Percentiles rank a stretch among this genome's conserved stretches.
Conservation (phyloP, 176 grass and related monocot genomes). For the Musa schizocarpa region DNA sequence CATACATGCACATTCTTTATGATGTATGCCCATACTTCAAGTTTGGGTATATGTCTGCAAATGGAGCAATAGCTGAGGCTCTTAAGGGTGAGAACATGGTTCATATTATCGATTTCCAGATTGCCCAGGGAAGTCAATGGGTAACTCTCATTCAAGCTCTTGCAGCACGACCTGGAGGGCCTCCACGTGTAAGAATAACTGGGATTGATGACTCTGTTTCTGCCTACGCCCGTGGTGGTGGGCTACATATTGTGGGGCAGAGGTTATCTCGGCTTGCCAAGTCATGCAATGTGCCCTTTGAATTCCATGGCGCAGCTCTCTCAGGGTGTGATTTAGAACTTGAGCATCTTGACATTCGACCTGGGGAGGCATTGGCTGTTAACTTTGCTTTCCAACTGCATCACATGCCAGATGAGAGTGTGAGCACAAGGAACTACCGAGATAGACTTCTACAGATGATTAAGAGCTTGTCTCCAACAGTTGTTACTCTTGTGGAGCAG, state of each 20-base stretch:
- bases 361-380: background rate
- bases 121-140: background rate
- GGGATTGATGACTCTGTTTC: background rate
- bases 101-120: background rate
- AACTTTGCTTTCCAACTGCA: background rate
- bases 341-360: background rate
- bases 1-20: background rate
- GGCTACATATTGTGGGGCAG: background rate
- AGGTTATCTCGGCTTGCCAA: background rate
- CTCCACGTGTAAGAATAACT: background rate
- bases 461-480: background rate
- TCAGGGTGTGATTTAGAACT: background rate
- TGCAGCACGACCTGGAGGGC: background rate
- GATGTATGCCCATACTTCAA: background rate
- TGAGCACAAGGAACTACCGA: background rate
- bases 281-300: background rate
- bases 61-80: conserved; percentile 1
- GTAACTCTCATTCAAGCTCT: background rate
- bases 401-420: background rate
- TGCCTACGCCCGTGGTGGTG: background rate
- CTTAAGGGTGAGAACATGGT: background rate
- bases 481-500: background rate
- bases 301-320: background rate
- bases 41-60: background rate
- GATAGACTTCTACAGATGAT: background rate